Percentiles rank a stretch among this genome's conserved stretches.
Evolutionary conservation across 169 alveolate genomes (phyloP).

Genomic region (Blepharisma undulans): DNA sequence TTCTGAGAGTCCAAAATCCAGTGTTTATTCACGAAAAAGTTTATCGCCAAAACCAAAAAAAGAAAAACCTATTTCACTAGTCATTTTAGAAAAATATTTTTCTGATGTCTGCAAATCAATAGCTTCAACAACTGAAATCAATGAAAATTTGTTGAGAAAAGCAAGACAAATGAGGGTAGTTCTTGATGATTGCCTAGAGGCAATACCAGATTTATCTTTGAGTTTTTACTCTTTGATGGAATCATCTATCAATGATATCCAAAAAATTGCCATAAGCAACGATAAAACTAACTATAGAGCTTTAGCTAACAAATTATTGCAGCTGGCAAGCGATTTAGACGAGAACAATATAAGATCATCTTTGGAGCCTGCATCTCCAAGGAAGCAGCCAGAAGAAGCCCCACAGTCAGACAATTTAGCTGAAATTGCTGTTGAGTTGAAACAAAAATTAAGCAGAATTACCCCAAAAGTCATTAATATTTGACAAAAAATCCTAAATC

Average conservation of each 20-base stretch:
- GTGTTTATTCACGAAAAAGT: neutral
- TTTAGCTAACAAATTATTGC: neutral
- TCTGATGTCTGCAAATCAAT: neutral
- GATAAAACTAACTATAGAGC: neutral
- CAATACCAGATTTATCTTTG: neutral
- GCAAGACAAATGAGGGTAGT: neutral
- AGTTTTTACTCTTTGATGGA: neutral
- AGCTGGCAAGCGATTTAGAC: neutral
- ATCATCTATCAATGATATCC: constrained; percentile 1
- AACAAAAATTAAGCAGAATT: neutral
- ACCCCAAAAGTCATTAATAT: neutral
- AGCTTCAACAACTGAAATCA: neutral
- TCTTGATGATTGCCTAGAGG: neutral
- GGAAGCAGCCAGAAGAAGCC: neutral
- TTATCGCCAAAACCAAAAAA: neutral
- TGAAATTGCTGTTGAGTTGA: neutral
- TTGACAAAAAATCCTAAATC: neutral
- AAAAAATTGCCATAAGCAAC: neutral
- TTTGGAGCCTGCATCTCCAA: neutral
- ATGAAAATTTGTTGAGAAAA: neutral
- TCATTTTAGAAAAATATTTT: neutral
- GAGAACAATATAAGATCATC: neutral
- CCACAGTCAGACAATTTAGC: neutral
- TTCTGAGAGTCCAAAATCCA: neutral
- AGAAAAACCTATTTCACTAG: neutral